These are phyloP conservation scores for Pseudognaphalium luteoalbum DNA, from an alignment of 129 eudicot genomes.

Conservation along the genomic window DNA sequence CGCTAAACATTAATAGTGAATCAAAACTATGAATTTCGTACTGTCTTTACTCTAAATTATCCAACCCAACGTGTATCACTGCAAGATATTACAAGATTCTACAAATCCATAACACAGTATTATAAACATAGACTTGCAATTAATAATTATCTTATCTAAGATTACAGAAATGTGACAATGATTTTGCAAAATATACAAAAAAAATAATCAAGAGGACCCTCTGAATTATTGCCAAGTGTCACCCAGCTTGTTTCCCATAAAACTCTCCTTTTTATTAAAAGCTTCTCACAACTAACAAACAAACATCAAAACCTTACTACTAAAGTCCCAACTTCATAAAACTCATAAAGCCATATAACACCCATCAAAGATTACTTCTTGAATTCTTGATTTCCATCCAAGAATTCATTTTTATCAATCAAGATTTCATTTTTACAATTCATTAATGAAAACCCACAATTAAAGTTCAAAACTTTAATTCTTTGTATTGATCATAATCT, in stretches of 20 bases:
- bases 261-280: conserved; percentile 8
- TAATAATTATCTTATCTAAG: background rate
- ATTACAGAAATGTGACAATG: background rate
- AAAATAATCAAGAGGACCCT: conserved; percentile 13
- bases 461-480: background rate
- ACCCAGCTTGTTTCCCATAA: conserved; percentile 29
- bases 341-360: conserved; percentile 13
- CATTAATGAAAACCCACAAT: conserved; percentile 5
- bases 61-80: background rate
- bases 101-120: background rate
- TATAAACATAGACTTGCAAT: background rate
- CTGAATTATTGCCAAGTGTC: conserved; percentile 43
- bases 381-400: background rate
- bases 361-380: conserved; percentile 3
- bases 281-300: conserved; percentile 28
- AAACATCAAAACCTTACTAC: conserved; percentile 25
- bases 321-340: conserved; percentile 25
- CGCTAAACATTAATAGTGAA: no score
- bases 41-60: background rate
- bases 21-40: no score
- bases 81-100: background rate
- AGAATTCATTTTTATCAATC: background rate
- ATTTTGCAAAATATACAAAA: background rate
- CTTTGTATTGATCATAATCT: background rate
- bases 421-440: background rate